Evolutionary conservation across 345 rosid species (phyloP).

Genomic region (Eucalyptus microcorys): DNA sequence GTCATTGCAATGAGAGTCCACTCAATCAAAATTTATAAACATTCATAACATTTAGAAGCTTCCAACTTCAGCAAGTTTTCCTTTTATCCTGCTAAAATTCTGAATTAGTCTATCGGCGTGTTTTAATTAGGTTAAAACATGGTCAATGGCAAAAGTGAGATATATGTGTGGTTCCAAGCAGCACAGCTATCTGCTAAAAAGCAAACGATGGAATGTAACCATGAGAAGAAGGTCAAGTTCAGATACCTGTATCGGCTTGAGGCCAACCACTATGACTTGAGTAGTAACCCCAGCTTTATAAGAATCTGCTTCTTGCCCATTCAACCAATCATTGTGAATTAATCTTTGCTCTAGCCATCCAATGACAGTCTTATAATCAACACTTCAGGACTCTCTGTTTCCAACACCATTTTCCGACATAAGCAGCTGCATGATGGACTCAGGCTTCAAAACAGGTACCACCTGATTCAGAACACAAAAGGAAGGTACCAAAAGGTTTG

Average conservation of each 20-base stretch:
- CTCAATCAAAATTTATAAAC: too few relatives aligned
- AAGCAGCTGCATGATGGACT: slow-evolving; percentile 10
- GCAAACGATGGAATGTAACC: not conserved
- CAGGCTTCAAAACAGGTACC: slow-evolving; percentile 32
- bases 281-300: slow-evolving; percentile 1
- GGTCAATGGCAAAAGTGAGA: not conserved
- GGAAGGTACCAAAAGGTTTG: slow-evolving; percentile 45
- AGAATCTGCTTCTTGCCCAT: not conserved
- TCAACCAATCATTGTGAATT: not conserved
- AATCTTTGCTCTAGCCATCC: not conserved
- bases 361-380: slow-evolving; percentile 1
- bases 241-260: slow-evolving; percentile 1
- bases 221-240: not conserved
- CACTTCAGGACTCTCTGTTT: not conserved
- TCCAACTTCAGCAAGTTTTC: too few relatives aligned
- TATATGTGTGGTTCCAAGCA: not conserved
- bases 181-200: not conserved
- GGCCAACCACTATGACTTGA: slow-evolving; percentile 9
- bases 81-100: not conserved
- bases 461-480: slow-evolving; percentile 23
- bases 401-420: not conserved
- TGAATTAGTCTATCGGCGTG: not conserved
- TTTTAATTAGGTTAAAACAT: not conserved
- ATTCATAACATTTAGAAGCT: too few relatives aligned
- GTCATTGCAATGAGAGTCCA: not conserved